Percentiles rank a stretch among this genome's conserved stretches.
Conservation (phyloP, 345 rosid species). For the Eutrema japonicum region DNA sequence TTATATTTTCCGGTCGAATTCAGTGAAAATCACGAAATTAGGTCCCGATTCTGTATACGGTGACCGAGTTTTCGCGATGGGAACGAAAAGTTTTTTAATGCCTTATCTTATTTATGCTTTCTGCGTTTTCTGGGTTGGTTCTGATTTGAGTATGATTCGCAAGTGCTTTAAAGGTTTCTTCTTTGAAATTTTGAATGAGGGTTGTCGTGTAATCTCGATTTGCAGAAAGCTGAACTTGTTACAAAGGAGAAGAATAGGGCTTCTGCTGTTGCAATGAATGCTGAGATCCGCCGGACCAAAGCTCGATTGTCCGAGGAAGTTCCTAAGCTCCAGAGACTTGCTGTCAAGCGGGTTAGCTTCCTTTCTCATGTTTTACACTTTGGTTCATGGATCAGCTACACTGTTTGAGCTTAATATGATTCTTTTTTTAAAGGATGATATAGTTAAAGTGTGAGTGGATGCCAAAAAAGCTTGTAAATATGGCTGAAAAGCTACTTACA, state of each 20-base stretch:
- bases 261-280: conserved; percentile 89
- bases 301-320: conserved; percentile 89
- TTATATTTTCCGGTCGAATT: not conserved
- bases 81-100: not conserved
- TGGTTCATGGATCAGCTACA: conserved; percentile 1
- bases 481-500: not conserved
- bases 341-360: conserved; percentile 72
- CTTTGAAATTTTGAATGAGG: conserved; percentile 1
- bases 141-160: conserved; percentile 1
- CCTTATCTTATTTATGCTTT: not conserved
- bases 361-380: conserved; percentile 23
- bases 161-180: not conserved
- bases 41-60: conserved; percentile 7
- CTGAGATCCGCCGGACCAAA: conserved; percentile 94
- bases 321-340: conserved; percentile 92
- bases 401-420: conserved; percentile 12
- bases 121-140: conserved; percentile 2
- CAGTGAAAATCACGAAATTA: conserved; percentile 14
- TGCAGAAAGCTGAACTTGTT: conserved; percentile 88
- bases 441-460: not conserved
- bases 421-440: not conserved
- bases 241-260: conserved; percentile 83
- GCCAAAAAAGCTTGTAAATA: not conserved
- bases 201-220: conserved; percentile 7
- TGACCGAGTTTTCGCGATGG: conserved; percentile 1